phyloP scores from a whole-genome alignment of 2,329 filamentous ascomycete genomes.

The Ceratocystis lukuohia region DNA sequence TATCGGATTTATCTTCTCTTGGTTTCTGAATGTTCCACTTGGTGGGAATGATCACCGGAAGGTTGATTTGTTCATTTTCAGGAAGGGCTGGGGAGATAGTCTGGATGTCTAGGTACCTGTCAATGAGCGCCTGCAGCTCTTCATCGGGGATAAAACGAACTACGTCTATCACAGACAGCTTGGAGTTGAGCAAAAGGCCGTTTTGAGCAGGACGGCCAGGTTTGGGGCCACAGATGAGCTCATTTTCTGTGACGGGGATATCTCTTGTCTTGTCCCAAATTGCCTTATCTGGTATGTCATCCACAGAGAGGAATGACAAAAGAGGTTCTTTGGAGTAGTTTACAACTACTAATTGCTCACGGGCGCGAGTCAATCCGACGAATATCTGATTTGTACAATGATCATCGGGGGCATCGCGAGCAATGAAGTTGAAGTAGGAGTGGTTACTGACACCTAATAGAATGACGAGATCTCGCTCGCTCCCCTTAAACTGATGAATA shows the following conservation, averaged over 20 bases:
- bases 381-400: conserved; percentile 24
- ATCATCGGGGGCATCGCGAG: conserved; percentile 24
- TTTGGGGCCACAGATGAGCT: conserved; percentile 6
- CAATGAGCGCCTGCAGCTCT: conserved; percentile 20
- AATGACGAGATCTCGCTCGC: conserved; percentile 25
- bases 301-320: conserved; percentile 23
- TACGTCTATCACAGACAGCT: conserved; percentile 21
- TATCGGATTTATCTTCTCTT: not conserved
- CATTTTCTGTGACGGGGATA: not conserved
- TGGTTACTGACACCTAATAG: conserved; percentile 23
- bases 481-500: conserved; percentile 27
- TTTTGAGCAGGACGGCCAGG: not conserved
- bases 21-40: conserved; percentile 13
- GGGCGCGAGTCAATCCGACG: conserved; percentile 25
- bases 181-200: not conserved
- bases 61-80: conserved; percentile 20
- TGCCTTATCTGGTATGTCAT: conserved; percentile 4
- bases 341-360: conserved; percentile 24
- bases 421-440: conserved; percentile 23
- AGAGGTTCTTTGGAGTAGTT: conserved; percentile 20
- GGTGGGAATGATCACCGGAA: conserved; percentile 20
- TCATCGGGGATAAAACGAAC: conserved; percentile 23
- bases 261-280: conserved; percentile 13
- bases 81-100: conserved; percentile 15
- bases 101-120: conserved; percentile 20